A percentile compares a stretch with the other conserved stretches of the same genome.
Conservation (phyloP, 768 basidiomycete species). For the Amanita subjunquillea region DNA sequence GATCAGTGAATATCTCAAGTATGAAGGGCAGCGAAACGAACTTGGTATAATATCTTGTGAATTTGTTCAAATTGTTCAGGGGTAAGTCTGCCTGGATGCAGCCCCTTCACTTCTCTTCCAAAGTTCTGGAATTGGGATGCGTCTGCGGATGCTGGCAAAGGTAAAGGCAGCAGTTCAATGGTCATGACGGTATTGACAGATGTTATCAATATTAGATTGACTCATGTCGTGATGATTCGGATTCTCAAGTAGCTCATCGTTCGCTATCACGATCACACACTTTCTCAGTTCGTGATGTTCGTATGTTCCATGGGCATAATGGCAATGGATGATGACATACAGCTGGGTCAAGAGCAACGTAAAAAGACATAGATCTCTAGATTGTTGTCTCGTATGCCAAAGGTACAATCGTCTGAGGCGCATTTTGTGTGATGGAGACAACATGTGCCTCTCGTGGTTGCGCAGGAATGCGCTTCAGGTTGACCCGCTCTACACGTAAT, state of each 20-base stretch:
- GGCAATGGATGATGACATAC: constrained; percentile 16
- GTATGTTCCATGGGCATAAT: constrained; percentile 18
- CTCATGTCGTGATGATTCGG: not conserved
- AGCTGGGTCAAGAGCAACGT: constrained; percentile 12
- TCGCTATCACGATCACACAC: not conserved
- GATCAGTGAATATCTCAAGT: not conserved
- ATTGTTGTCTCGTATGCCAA: constrained; percentile 95
- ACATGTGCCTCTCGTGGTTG: constrained; percentile 73
- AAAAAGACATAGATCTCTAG: constrained; percentile 33
- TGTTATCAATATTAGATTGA: not conserved
- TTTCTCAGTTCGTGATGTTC: constrained; percentile 7
- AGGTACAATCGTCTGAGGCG: constrained; percentile 88
- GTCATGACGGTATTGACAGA: constrained; percentile 35
- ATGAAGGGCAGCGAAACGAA: constrained; percentile 17
- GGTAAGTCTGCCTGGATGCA: constrained; percentile 54
- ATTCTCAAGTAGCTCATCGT: constrained; percentile 6
- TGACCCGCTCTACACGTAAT: constrained; percentile 52
- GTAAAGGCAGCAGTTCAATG: constrained; percentile 55
- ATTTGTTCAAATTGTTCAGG: constrained; percentile 58
- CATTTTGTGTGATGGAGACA: constrained; percentile 65
- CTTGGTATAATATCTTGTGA: constrained; percentile 68
- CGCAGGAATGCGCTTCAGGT: constrained; percentile 77
- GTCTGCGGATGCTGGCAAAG: constrained; percentile 67
- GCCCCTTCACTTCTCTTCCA: constrained; percentile 68
- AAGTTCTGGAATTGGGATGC: constrained; percentile 56